Conservation (phyloP, 192 early-diverging fungal species). For the Phycomyces blakesleeanus region DNA sequence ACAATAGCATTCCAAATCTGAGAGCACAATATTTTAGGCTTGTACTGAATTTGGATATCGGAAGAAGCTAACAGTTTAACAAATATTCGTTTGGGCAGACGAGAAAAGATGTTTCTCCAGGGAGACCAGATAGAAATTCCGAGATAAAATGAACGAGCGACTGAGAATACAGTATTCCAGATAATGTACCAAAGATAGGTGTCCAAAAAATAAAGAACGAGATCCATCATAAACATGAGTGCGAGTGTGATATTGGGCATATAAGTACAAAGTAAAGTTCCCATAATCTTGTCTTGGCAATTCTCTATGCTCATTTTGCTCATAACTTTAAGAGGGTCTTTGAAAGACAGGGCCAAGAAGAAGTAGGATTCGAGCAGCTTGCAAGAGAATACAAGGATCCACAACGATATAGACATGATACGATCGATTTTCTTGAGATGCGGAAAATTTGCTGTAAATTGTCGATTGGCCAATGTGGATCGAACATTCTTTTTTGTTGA, state of each 20-base stretch:
- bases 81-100: constrained; percentile 77
- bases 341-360: constrained; percentile 78
- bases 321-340: constrained; percentile 64
- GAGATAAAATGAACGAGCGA: constrained; percentile 69
- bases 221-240: constrained; percentile 70
- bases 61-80: constrained; percentile 68
- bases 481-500: constrained; percentile 30
- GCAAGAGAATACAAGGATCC: constrained; percentile 68
- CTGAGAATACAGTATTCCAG: constrained; percentile 79
- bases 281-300: constrained; percentile 61
- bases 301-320: constrained; percentile 42
- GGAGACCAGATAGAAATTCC: constrained; percentile 81
- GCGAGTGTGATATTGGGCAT: constrained; percentile 67
- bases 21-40: constrained; percentile 74
- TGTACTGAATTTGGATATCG: constrained; percentile 74
- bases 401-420: constrained; percentile 64
- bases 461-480: constrained; percentile 43
- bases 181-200: constrained; percentile 89
- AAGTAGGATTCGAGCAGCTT: constrained; percentile 82
- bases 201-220: constrained; percentile 77
- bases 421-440: constrained; percentile 62
- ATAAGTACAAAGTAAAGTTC: constrained; percentile 54
- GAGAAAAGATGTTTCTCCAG: constrained; percentile 75
- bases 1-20: constrained; percentile 86
- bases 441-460: constrained; percentile 74